A percentile compares a stretch with the other conserved stretches of the same genome.
Evolutionary conservation across 805 yeast genomes (phyloP).

Genomic region (Nakazawaea holstii): DNA sequence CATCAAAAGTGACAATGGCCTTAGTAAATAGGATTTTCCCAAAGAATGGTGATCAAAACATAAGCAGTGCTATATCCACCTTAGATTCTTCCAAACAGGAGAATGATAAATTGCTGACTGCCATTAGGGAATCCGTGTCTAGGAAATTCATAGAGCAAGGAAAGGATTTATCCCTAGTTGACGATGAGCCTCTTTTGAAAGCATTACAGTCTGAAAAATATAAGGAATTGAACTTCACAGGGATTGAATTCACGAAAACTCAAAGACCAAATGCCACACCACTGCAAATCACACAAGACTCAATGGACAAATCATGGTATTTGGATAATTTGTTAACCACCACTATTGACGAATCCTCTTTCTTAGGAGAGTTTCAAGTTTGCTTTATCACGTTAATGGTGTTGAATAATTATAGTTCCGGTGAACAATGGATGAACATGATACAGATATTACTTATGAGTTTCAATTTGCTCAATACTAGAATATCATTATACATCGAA

Average conservation of each 20-base stretch:
- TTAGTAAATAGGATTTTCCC: slow-evolving; percentile 26
- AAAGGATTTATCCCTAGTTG: background rate
- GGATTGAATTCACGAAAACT: slow-evolving; percentile 34
- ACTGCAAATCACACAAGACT: slow-evolving; percentile 42
- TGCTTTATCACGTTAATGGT: slow-evolving; percentile 42
- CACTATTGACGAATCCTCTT: slow-evolving; percentile 24
- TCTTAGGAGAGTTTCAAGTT: slow-evolving; percentile 49
- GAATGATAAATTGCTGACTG: slow-evolving; percentile 31
- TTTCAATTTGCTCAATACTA: slow-evolving; percentile 19
- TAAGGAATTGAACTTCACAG: slow-evolving; percentile 35
- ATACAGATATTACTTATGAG: slow-evolving; percentile 37
- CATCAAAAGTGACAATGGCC: slow-evolving; percentile 18
- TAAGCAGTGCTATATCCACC: slow-evolving; percentile 31
- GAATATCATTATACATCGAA: slow-evolving; percentile 21
- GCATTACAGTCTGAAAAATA: slow-evolving; percentile 21
- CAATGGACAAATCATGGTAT: slow-evolving; percentile 60
- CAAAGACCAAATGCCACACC: slow-evolving; percentile 30
- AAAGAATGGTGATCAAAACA: background rate
- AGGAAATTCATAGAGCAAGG: slow-evolving; percentile 12
- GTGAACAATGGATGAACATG: slow-evolving; percentile 58
- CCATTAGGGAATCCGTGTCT: slow-evolving; percentile 27
- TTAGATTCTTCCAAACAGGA: slow-evolving; percentile 48
- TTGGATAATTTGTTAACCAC: slow-evolving; percentile 29
- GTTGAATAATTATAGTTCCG: slow-evolving; percentile 59
- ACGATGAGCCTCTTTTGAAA: slow-evolving; percentile 25